Evolutionary conservation across 1,284 basidiomycete genomes (phyloP).

Genomic region (Boletus calvinii): DNA sequence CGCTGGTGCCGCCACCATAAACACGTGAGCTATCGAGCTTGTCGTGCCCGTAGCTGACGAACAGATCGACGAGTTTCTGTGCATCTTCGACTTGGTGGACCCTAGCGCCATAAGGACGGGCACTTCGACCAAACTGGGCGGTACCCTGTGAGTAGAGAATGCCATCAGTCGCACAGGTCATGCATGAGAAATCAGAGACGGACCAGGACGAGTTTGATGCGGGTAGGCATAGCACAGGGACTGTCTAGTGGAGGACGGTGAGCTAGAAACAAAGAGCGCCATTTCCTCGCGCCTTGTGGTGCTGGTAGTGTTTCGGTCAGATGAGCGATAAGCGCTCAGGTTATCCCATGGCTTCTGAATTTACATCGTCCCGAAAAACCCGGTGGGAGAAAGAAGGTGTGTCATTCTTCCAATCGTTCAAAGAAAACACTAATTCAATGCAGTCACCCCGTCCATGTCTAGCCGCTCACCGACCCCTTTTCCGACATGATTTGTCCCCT

Average conservation of each 20-base stretch:
- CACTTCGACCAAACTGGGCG: constrained; percentile 17
- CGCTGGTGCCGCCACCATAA: constrained; percentile 30
- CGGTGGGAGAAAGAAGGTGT: background rate
- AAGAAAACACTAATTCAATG: constrained; percentile 19
- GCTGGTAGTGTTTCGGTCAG: background rate
- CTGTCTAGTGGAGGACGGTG: background rate
- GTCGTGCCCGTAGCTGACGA: constrained; percentile 22
- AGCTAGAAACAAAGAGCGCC: background rate
- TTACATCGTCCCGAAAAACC: background rate
- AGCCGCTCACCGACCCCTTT: constrained; percentile 16
- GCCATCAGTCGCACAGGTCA: background rate
- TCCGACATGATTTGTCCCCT: constrained; percentile 1
- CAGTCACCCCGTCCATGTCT: constrained; percentile 15
- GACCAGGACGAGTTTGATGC: constrained; percentile 14
- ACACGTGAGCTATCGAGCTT: constrained; percentile 26
- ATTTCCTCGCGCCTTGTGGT: background rate
- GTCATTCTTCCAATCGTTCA: background rate
- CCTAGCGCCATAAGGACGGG: constrained; percentile 15
- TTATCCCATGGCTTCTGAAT: background rate
- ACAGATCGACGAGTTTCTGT: constrained; percentile 31
- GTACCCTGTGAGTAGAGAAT: constrained; percentile 9
- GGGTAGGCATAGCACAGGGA: constrained; percentile 8
- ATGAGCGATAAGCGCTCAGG: background rate
- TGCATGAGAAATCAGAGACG: background rate
- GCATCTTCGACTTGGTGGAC: constrained; percentile 22